Evolutionary conservation across 164 flowering plant genomes (phyloP).

Genomic region (Tetrastigma voinierianum): DNA sequence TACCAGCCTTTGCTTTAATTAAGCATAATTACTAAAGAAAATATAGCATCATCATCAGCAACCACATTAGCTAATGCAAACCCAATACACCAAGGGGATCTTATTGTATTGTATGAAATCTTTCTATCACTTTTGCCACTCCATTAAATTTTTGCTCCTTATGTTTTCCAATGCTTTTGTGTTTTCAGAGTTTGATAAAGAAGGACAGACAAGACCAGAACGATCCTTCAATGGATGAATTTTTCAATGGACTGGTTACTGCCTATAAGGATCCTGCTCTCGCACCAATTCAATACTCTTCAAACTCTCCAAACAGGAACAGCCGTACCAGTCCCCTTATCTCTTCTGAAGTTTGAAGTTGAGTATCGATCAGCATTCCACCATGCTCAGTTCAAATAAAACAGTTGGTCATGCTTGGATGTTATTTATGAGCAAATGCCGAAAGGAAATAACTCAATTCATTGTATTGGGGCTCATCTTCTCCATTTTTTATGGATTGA

Average conservation of each 20-base stretch:
- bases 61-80: too few species aligned
- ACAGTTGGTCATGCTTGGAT: not conserved
- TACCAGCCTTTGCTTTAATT: too few species aligned
- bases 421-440: not conserved
- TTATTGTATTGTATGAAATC: not conserved
- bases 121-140: not conserved
- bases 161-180: slow-evolving; percentile 2
- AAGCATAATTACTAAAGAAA: too few species aligned
- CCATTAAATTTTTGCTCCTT: not conserved
- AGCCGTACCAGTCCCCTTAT: slow-evolving; percentile 61
- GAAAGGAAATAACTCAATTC: too few species aligned
- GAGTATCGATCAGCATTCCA: not conserved
- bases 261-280: slow-evolving; percentile 82
- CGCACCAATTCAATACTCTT: slow-evolving; percentile 43
- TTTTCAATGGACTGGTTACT: slow-evolving; percentile 50
- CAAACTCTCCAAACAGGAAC: slow-evolving; percentile 26
- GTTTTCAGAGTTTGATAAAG: slow-evolving; percentile 55
- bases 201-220: slow-evolving; percentile 63
- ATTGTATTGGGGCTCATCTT: too few species aligned
- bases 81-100: not conserved
- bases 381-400: not conserved
- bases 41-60: too few species aligned
- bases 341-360: slow-evolving; percentile 18
- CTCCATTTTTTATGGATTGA: too few species aligned
- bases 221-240: slow-evolving; percentile 54